Evolutionary conservation across 2,329 filamentous ascomycete species (phyloP), one percentile per base, ranked within the genome.

Genomic region (Pyrenophora teres): DNA sequence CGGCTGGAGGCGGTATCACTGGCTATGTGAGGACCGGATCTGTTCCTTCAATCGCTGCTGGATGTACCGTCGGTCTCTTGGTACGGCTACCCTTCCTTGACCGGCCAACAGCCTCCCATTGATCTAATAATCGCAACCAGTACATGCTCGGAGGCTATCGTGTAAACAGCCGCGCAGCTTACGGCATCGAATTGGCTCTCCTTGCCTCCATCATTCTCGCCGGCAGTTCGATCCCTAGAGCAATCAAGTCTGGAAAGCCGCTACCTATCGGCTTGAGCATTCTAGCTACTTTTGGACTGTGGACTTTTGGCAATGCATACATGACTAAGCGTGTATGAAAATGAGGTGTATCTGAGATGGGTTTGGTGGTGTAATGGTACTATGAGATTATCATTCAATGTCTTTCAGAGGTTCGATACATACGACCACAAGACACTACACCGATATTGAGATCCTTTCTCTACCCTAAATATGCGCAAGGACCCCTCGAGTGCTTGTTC

Each of bases 11-110:
- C 65, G 94, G 94, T 59, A 87, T 90, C 54, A 88, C 89, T 70
- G 94, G 94, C 70, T 99, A 91, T 76, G 80, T 87, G 38, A 87
- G 87, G 72, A 94, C 92, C 0, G 84, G 90, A 52, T 97, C 92
- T 19, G 74, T 96, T 42, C 93, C 93, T 32, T 96, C 92, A 10
- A 82, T 97, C 63, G 86, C 84, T 10, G 94, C 94, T 12, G 94
- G 94, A 45, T 80, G 90, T 62, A 87, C 87, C 30, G 92, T 99
- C 60, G 94, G 94, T 39, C 77, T 81, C 13, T 76, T 90, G 53
- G 80, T 83, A 78, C 27, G 44, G 31, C n/a, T 19, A 70, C 62
- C 18, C 31, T 47, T 18, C 21, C n/a, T 13, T 33, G 16, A 19
- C 13, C 8, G 16, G 21, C 6, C 7, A 31, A 18, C 3, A 25